Evolutionary conservation across 1,139 yeast genomes (phyloP).

Genomic region (Kodamaea arcana): DNA sequence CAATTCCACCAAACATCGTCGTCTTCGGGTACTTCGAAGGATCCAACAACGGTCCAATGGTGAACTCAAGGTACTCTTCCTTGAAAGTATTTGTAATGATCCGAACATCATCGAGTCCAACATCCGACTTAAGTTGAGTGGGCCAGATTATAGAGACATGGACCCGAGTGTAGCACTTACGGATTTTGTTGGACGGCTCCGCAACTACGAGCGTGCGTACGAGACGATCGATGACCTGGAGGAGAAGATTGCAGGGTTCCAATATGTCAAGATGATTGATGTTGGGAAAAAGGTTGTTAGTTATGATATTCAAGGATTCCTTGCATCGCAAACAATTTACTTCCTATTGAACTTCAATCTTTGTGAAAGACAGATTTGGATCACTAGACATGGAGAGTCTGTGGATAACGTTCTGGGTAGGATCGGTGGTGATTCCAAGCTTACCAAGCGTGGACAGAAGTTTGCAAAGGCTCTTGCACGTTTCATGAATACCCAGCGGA

Average conservation of each 20-base stretch:
- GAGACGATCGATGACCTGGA: slow-evolving; percentile 78
- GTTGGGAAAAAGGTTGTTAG: slow-evolving; percentile 93
- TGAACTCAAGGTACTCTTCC: slow-evolving; percentile 72
- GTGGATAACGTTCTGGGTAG: slow-evolving; percentile 77
- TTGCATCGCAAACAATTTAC: slow-evolving; percentile 90
- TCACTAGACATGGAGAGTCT: slow-evolving; percentile 92
- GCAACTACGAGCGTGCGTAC: slow-evolving; percentile 84
- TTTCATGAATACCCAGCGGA: slow-evolving; percentile 71
- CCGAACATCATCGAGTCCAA: slow-evolving; percentile 74
- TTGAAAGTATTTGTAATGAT: slow-evolving; percentile 87
- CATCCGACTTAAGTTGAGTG: slow-evolving; percentile 77
- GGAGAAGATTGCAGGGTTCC: slow-evolving; percentile 57
- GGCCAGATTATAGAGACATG: slow-evolving; percentile 89
- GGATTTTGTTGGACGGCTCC: slow-evolving; percentile 79
- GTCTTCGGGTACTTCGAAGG: slow-evolving; percentile 63
- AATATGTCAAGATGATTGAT: slow-evolving; percentile 91
- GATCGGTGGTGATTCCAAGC: slow-evolving; percentile 87
- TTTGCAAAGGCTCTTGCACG: slow-evolving; percentile 69
- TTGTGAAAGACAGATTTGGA: slow-evolving; percentile 90
- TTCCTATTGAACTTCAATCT: slow-evolving; percentile 86
- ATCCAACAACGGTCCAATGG: slow-evolving; percentile 70
- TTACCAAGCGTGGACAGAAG: slow-evolving; percentile 74
- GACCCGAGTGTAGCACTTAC: slow-evolving; percentile 74
- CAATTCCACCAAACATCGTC: slow-evolving; percentile 75
- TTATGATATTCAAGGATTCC: slow-evolving; percentile 84